These are phyloP conservation scores for Cyberlindnera mississippiensis DNA, from an alignment of 805 yeast species.

Conservation along the genomic window DNA sequence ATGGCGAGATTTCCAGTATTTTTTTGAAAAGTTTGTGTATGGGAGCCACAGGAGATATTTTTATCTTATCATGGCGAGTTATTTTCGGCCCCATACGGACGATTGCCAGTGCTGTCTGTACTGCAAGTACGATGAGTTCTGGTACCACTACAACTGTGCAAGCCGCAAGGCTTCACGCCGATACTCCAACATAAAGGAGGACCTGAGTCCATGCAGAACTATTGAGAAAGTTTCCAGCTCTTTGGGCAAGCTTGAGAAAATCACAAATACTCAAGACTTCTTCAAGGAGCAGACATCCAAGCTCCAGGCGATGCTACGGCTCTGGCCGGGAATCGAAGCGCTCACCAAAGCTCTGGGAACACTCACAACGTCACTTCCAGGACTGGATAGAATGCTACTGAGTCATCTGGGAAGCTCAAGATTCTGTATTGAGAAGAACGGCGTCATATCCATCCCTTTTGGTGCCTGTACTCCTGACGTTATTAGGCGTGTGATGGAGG, in stretches of 20 bases:
- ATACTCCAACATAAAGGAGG: slow-evolving; percentile 1
- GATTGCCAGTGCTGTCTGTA: slow-evolving; percentile 6
- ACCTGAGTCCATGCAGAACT: slow-evolving; percentile 2
- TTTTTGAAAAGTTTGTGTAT: slow-evolving; percentile 1
- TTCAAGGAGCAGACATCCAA: not conserved
- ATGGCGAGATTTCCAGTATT: slow-evolving; percentile 1
- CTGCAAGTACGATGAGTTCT: slow-evolving; percentile 8
- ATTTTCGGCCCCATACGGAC: too few relatives aligned
- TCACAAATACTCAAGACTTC: not conserved
- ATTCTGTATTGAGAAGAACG: slow-evolving; percentile 3
- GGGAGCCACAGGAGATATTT: slow-evolving; percentile 4
- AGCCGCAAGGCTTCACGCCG: not conserved
- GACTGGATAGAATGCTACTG: slow-evolving; percentile 3
- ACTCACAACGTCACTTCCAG: slow-evolving; percentile 3
- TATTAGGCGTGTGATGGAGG: slow-evolving; percentile 5
- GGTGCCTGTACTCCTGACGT: slow-evolving; percentile 9
- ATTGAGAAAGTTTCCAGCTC: slow-evolving; percentile 1
- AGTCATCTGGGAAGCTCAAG: not conserved
- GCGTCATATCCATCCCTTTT: slow-evolving; percentile 2
- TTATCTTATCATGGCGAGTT: not conserved
- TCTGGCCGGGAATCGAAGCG: slow-evolving; percentile 7
- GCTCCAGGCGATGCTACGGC: slow-evolving; percentile 6
- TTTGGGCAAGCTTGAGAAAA: not conserved
- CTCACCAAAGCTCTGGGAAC: slow-evolving; percentile 3
- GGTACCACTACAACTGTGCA: slow-evolving; percentile 6